phyloP scores from a whole-genome alignment of 257 asterid species.

The Mentha longifolia region DNA sequence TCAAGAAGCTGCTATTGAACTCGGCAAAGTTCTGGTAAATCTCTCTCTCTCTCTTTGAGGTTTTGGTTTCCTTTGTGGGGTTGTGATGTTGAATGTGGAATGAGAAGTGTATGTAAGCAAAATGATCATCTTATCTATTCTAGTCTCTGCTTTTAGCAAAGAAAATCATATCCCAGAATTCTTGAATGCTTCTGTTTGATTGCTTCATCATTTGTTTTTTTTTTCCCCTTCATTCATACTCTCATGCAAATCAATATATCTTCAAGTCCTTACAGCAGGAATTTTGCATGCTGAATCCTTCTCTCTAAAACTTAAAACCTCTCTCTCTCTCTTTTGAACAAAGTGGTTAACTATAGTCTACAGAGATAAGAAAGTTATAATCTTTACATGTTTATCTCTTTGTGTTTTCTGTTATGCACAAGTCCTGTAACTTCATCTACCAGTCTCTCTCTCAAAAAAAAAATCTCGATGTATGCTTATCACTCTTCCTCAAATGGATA shows the following conservation, averaged over 20 bases:
- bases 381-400: conserved; percentile 29
- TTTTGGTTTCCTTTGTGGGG: conserved; percentile 11
- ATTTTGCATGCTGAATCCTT: conserved; percentile 33
- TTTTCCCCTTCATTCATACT: neutral
- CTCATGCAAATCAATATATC: conserved; percentile 30
- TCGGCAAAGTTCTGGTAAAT: conserved; percentile 81
- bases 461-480: conserved; percentile 30
- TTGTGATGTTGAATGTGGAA: neutral
- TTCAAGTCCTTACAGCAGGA: neutral
- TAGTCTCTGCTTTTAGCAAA: no score
- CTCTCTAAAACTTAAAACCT: no score
- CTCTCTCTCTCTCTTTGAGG: neutral
- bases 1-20: conserved; percentile 88
- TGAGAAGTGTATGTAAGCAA: neutral
- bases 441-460: conserved; percentile 43
- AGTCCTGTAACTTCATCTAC: conserved; percentile 55
- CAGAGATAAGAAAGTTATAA: conserved; percentile 35
- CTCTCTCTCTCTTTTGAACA: neutral
- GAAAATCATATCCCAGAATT: neutral
- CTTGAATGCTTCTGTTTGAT: no score
- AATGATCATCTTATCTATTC: conserved; percentile 5
- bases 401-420: conserved; percentile 29
- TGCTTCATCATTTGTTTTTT: neutral
- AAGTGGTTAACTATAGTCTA: no score
- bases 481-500: conserved; percentile 52